Conservation (phyloP, 2,329 filamentous ascomycete species). For the Teratosphaeriaceae sp. region DNA sequence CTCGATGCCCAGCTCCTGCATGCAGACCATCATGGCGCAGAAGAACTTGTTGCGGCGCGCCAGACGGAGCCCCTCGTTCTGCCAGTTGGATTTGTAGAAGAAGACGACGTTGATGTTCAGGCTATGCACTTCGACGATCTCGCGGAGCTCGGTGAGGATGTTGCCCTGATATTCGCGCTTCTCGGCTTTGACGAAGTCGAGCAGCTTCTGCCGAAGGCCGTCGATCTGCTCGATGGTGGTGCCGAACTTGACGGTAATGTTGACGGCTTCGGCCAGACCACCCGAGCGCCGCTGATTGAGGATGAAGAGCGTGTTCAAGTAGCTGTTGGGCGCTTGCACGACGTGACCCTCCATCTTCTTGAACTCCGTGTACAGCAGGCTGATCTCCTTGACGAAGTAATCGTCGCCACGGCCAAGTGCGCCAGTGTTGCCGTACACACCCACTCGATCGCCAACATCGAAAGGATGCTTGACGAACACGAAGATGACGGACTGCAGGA, state of each 20-base stretch:
- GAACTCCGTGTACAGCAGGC: conserved; percentile 90
- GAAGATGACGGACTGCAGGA: conserved; percentile 88
- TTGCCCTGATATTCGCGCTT: conserved; percentile 85
- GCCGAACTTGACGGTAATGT: conserved; percentile 80
- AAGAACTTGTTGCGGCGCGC: conserved; percentile 92
- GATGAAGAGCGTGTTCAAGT: conserved; percentile 83
- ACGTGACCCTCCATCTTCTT: conserved; percentile 98
- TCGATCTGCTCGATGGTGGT: conserved; percentile 80
- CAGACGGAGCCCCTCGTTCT: conserved; percentile 86
- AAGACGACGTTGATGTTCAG: conserved; percentile 89
- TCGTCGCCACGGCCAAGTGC: conserved; percentile 74
- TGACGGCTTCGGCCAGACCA: conserved; percentile 77
- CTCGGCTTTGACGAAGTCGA: conserved; percentile 75
- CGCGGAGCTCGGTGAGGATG: conserved; percentile 76
- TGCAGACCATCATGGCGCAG: conserved; percentile 79
- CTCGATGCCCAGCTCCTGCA: conserved; percentile 78
- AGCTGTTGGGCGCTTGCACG: conserved; percentile 90
- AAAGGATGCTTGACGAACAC: conserved; percentile 98
- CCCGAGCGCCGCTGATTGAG: conserved; percentile 90
- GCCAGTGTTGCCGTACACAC: conserved; percentile 84
- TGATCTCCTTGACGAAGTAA: conserved; percentile 94
- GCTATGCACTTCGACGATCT: conserved; percentile 74
- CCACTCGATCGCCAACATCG: conserved; percentile 89
- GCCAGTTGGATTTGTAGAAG: conserved; percentile 96
- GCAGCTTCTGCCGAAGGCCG: conserved; percentile 67